These are phyloP conservation scores for Russula foetens DNA, from an alignment of 768 basidiomycete genomes.

Conservation along the genomic window DNA sequence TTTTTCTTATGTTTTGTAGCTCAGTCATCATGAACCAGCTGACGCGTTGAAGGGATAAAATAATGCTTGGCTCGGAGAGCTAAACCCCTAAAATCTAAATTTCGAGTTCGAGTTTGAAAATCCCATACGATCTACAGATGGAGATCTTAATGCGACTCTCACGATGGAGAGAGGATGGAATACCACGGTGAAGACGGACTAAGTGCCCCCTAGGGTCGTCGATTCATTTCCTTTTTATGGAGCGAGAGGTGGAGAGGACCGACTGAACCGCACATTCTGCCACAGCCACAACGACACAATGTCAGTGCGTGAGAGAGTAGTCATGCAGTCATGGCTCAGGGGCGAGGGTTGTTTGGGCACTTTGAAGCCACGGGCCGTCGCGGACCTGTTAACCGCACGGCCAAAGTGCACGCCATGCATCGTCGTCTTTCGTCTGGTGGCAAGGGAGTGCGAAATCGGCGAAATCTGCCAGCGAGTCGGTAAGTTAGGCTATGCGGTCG, in stretches of 20 bases:
- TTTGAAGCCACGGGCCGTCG: slow-evolving; percentile 1
- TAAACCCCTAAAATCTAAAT: slow-evolving; percentile 7
- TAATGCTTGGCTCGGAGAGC: background rate
- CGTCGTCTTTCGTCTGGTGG: background rate
- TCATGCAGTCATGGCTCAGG: slow-evolving; percentile 1
- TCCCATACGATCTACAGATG: slow-evolving; percentile 1
- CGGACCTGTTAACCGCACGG: too few relatives aligned
- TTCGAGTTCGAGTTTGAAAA: background rate
- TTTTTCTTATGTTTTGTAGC: background rate
- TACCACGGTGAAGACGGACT: background rate
- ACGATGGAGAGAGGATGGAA: background rate
- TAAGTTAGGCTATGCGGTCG: background rate
- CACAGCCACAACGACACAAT: background rate
- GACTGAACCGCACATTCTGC: background rate
- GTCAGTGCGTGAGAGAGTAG: background rate
- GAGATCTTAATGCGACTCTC: slow-evolving; percentile 3
- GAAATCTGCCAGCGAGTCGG: background rate
- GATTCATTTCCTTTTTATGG: background rate
- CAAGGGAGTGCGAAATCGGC: background rate
- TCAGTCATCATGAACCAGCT: slow-evolving; percentile 2
- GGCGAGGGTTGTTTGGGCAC: background rate
- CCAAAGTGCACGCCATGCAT: background rate
- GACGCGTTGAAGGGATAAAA: background rate
- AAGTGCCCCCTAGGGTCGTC: background rate
- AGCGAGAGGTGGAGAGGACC: too few relatives aligned